phyloP scores from a whole-genome alignment of 163 green algal genomes.

The Scenedesmus sp. region DNA sequence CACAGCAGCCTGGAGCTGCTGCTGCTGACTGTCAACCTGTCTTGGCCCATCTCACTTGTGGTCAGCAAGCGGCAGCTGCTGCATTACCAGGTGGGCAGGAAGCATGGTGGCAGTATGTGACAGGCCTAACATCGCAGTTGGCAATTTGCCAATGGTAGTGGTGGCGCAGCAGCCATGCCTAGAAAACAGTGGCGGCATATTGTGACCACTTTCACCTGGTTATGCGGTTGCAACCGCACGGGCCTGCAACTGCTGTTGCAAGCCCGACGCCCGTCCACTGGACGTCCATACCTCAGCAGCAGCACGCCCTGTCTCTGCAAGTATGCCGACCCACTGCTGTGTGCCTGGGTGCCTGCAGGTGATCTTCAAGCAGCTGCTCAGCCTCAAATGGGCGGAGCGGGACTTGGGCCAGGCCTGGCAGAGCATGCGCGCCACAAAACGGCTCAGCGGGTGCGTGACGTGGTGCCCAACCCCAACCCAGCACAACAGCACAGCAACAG shows the following conservation, averaged over 20 bases:
- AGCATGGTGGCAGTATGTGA: neutral
- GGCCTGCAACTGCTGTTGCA: too few relatives aligned
- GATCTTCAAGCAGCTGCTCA: conserved; percentile 84
- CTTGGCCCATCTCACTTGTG: conserved; percentile 85
- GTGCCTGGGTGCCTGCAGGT: conserved; percentile 64
- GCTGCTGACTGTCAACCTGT: conserved; percentile 59
- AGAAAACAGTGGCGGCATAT: too few relatives aligned
- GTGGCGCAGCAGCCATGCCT: neutral
- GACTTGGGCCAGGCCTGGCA: conserved; percentile 70
- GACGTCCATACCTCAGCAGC: too few relatives aligned
- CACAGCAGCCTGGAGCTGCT: conserved; percentile 63
- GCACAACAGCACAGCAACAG: neutral
- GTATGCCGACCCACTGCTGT: too few relatives aligned
- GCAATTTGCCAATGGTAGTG: neutral
- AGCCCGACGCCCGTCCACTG: too few relatives aligned
- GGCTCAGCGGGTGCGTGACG: conserved; percentile 36
- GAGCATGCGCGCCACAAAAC: conserved; percentile 33
- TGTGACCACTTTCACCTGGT: neutral
- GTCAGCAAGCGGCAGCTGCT: conserved; percentile 73
- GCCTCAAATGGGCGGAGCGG: conserved; percentile 82
- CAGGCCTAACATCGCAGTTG: neutral
- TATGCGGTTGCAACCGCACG: neutral
- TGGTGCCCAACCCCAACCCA: neutral
- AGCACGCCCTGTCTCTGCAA: too few relatives aligned
- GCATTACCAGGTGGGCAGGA: conserved; percentile 82